Evolutionary conservation across 257 asterid genomes (phyloP), one percentile per base, ranked within the genome.

Genomic region (Handroanthus guayacan): DNA sequence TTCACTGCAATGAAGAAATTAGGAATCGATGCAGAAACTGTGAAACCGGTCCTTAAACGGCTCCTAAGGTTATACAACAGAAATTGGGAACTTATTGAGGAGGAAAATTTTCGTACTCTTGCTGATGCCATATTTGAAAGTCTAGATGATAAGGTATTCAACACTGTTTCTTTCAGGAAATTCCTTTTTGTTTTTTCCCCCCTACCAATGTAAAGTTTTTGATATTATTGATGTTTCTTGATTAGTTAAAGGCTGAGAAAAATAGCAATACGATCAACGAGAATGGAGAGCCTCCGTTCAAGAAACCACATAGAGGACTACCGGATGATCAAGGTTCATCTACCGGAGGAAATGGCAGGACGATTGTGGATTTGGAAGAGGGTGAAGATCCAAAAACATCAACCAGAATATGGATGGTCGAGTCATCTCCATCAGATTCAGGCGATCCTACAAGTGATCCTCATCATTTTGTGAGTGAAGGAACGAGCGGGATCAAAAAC

Each of bases 81-180:
- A 1, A 72, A 83, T 0, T 91, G 92, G 97, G 76, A 67, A 6
- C 83, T 82, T 31, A 91, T 91, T 12, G 96, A 89, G 82, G 96
- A 85, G 43, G 85, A 82, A 31, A 89, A 80, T 37, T 89, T 86
- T 20, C 86, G 86, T 25, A 75, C 88, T 1, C 92, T 91, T 62
- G 94, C 81, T 58, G 92, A 89, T 82, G 88, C 92, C 52, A 88
- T 89, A 75, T 84, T 89, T 58, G 92, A 91, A 34, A n/a, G 6
- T 12, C 83, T 84, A 44, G 91, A 84, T 4, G 89, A 91, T 3
- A 54, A 87, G 92, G 95, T 86, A 62, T 34, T 16, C 5, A n/a
- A 11, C 62, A 67, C 44, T 73, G 0, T 41, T 63, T 75, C 55
- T 69, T 70, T 7, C 54, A 2, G 11, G 9, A 39, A 47, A 50